phyloP scores from a whole-genome alignment of 2,329 filamentous ascomycete species.

The Canariomyces notabilis region DNA sequence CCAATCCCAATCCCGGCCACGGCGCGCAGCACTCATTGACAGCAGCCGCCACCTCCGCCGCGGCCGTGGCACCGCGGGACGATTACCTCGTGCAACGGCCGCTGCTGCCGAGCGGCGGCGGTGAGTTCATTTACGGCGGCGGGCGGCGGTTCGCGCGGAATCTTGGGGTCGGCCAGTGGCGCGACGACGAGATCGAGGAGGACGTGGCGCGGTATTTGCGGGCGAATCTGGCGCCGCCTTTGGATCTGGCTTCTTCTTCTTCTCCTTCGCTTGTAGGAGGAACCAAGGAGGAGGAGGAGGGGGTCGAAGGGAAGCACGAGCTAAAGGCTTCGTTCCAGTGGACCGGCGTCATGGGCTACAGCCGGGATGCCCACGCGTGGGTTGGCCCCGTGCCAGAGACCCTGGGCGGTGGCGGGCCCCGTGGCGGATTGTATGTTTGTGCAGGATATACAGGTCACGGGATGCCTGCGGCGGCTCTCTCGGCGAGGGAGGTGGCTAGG shows the following conservation, averaged over 20 bases:
- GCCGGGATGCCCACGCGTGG: constrained; percentile 63
- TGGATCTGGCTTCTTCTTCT: constrained; percentile 35
- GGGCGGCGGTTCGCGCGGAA: constrained; percentile 53
- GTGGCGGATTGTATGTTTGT: constrained; percentile 55
- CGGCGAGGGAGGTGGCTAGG: constrained; percentile 57
- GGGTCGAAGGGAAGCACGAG: constrained; percentile 36
- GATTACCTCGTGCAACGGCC: constrained; percentile 72
- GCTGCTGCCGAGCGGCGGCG: constrained; percentile 43
- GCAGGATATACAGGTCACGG: constrained; percentile 71
- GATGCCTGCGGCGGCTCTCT: constrained; percentile 68
- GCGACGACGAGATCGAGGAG: constrained; percentile 32
- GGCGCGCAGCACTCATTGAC: too few species aligned
- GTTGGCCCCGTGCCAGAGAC: constrained; percentile 59
- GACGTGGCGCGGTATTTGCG: constrained; percentile 53
- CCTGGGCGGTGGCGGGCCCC: constrained; percentile 43
- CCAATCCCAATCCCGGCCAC: too few species aligned
- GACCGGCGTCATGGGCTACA: constrained; percentile 79
- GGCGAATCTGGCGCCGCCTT: constrained; percentile 34
- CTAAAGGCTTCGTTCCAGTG: constrained; percentile 58
- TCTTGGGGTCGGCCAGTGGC: constrained; percentile 37
- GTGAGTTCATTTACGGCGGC: constrained; percentile 66
- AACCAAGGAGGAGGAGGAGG: background rate
- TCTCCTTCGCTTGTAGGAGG: too few species aligned
- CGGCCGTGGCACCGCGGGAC: constrained; percentile 44
- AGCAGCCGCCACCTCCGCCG: too few species aligned